Base-by-base conservation (phyloP, 768 basidiomycete genomes). In the Hygrophorus pudorinus region DNA sequence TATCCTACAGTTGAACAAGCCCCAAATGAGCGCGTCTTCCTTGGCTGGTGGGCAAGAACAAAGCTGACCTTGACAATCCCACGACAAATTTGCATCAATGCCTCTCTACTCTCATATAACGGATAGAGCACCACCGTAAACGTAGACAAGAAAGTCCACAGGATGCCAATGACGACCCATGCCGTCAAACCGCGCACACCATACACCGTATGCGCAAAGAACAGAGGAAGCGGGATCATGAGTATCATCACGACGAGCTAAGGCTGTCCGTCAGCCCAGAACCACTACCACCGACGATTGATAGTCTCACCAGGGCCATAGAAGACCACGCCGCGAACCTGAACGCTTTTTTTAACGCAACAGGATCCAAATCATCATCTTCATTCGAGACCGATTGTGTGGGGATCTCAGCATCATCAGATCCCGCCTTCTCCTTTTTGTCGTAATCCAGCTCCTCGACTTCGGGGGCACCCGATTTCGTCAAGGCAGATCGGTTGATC, bases 111-210 rank as follows among this genome's bases (percentile, higher is more conserved):
- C 67, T 97, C 92, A 65, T 72, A 94, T 3, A 94, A 65, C 14
- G 92, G 92, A 54, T 89, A 90, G 11, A 94, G 17, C 14, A 93
- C 87, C 34, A 90, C 86, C 5, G 76, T 66, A 48, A 82, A 70
- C 3, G 79, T 68, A 1, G 87, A 90, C 41, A 71, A 65, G 62
- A 93, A 92, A 16, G 81, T 68, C 91, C 91, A 96, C 29, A 81
- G 65, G 47, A 96, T 81, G 2, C 85, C 83, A 45, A 93, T 65
- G 34, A 75, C 63, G 6, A 94, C 82, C 90, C 90, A 96, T 0
- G 75, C 82, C 0, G 78, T 74, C 46, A 89, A 69, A 4, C 84
- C 85, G 8, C 62, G 52, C 32, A 74, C 67, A 17, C 73, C 71
- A 48, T 78, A 91, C 17, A 91, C 64, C 24, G 85, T 82, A 33